Evolutionary conservation across 192 early-diverging fungal species (phyloP).

Genomic region (Umbelopsis isabellina): DNA sequence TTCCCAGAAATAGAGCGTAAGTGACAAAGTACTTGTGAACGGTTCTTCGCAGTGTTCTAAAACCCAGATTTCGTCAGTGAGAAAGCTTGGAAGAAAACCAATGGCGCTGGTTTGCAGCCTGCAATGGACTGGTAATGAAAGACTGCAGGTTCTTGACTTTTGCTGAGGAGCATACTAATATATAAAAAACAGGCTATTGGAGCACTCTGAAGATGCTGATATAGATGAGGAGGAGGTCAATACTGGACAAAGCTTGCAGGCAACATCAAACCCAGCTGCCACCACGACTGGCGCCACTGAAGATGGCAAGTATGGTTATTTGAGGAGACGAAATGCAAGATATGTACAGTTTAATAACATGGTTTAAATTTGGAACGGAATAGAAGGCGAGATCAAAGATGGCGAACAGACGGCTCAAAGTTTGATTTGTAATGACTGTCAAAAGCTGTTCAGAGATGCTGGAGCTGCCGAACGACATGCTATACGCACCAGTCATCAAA

Average conservation of each 20-base stretch:
- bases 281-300: constrained; percentile 25
- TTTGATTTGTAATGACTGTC: constrained; percentile 82
- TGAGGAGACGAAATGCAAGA: background rate
- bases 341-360: background rate
- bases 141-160: background rate
- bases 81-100: constrained; percentile 69
- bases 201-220: constrained; percentile 74
- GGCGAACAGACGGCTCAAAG: constrained; percentile 80
- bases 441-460: constrained; percentile 76
- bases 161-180: background rate
- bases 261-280: constrained; percentile 25
- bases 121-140: constrained; percentile 81
- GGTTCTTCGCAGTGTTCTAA: background rate
- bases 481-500: constrained; percentile 67
- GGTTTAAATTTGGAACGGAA: constrained; percentile 7
- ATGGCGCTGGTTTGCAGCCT: constrained; percentile 76
- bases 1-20: constrained; percentile 65
- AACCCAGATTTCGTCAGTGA: constrained; percentile 12
- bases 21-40: constrained; percentile 9
- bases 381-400: constrained; percentile 64
- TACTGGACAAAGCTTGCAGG: constrained; percentile 40
- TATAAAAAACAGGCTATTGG: constrained; percentile 57
- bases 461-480: constrained; percentile 80
- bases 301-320: constrained; percentile 37
- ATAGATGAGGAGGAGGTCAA: constrained; percentile 52